Evolutionary conservation across 2,329 filamentous ascomycete species (phyloP).

Genomic region (Aschersonia sp.): DNA sequence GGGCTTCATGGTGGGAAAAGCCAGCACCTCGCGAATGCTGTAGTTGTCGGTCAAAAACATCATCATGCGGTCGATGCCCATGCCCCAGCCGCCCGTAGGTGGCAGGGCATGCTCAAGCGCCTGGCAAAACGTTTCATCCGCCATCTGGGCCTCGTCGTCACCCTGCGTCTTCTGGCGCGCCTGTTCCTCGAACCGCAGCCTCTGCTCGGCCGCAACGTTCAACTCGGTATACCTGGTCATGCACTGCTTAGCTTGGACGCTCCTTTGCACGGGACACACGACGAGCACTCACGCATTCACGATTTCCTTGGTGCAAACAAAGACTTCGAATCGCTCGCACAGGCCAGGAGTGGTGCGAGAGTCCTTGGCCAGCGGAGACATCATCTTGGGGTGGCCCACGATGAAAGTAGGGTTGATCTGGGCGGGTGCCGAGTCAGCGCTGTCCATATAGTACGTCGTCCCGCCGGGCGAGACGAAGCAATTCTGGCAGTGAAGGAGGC

Average conservation of each 20-base stretch:
- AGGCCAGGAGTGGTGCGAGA: slow-evolving; percentile 70
- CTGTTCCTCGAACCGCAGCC: slow-evolving; percentile 76
- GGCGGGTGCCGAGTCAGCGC: background rate
- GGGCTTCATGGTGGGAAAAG: slow-evolving; percentile 98
- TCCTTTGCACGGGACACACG: background rate
- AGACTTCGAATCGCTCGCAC: slow-evolving; percentile 94
- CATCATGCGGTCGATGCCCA: slow-evolving; percentile 86
- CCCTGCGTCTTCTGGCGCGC: slow-evolving; percentile 90
- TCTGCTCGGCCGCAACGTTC: slow-evolving; percentile 83
- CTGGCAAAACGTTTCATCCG: slow-evolving; percentile 91
- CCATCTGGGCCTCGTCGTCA: slow-evolving; percentile 89
- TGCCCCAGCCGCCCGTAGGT: slow-evolving; percentile 89
- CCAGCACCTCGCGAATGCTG: slow-evolving; percentile 87
- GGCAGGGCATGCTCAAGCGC: slow-evolving; percentile 82
- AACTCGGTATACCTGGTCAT: slow-evolving; percentile 66
- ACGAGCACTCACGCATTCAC: slow-evolving; percentile 51
- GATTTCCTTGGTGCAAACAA: slow-evolving; percentile 68
- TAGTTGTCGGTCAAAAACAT: slow-evolving; percentile 94
- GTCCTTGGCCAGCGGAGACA: slow-evolving; percentile 95
- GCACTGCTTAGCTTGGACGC: background rate
- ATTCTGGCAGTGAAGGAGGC: background rate
- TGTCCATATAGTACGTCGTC: background rate
- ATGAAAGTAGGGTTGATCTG: slow-evolving; percentile 58
- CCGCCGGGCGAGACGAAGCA: no score
- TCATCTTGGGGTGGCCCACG: slow-evolving; percentile 46